Percentiles rank a stretch among this genome's conserved stretches.
These are phyloP conservation scores for Xylariales sp. DNA, from an alignment of 2,329 filamentous ascomycete genomes.

Conservation along the genomic window DNA sequence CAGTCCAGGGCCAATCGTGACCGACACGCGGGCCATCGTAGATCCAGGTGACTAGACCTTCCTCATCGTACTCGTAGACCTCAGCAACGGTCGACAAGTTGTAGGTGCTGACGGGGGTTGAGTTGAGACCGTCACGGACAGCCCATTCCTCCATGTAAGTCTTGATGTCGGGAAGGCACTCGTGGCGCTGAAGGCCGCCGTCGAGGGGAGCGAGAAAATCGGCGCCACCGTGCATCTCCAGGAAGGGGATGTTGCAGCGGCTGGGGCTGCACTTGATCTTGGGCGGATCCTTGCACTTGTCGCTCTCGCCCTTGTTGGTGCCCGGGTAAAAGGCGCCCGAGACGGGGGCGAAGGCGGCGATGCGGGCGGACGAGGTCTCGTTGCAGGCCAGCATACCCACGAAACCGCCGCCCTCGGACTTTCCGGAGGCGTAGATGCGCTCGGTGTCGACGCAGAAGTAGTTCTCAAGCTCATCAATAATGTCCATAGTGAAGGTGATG, in stretches of 20 bases:
- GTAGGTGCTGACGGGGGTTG: background rate
- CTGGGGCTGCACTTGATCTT: conserved; percentile 19
- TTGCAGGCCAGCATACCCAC: conserved; percentile 38
- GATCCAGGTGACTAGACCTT: conserved; percentile 4
- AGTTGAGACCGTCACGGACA: conserved; percentile 6
- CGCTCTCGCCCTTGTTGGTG: conserved; percentile 13
- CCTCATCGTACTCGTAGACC: conserved; percentile 3
- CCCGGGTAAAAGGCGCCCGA: conserved; percentile 40
- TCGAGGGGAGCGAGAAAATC: conserved; percentile 35
- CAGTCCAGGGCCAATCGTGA: conserved; percentile 7
- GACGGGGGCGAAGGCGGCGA: conserved; percentile 46
- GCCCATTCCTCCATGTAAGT: conserved; percentile 17
- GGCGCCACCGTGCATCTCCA: conserved; percentile 38
- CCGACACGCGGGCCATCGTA: conserved; percentile 4
- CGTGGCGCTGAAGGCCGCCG: conserved; percentile 21
- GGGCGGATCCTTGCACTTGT: background rate
- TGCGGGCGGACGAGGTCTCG: conserved; percentile 25
- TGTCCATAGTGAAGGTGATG: conserved; percentile 36
- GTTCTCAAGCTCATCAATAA: conserved; percentile 31
- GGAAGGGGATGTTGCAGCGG: conserved; percentile 27
- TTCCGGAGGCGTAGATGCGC: conserved; percentile 42
- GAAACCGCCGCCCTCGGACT: conserved; percentile 52
- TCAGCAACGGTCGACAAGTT: background rate
- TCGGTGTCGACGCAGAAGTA: conserved; percentile 39
- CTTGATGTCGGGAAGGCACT: conserved; percentile 16